Percentiles rank a stretch among this genome's conserved stretches.
Conservation (phyloP, 208 protist genomes). For the Acanthamoeba lugdunensis region DNA sequence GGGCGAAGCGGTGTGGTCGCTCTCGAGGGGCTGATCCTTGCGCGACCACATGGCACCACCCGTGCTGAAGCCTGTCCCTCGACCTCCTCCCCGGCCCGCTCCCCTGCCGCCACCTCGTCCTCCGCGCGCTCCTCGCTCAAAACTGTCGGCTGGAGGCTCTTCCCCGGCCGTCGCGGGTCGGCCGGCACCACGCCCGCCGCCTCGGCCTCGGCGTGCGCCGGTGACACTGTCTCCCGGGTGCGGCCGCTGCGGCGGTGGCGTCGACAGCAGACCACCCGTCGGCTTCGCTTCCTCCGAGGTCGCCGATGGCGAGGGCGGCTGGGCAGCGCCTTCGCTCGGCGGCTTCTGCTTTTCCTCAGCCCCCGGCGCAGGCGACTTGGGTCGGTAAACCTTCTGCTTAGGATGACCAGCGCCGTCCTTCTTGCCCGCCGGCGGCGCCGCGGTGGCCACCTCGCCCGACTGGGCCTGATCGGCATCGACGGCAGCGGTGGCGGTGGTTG, state of each 20-base stretch:
- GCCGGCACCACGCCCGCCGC: neutral
- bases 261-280: too few species aligned
- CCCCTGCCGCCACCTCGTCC: neutral
- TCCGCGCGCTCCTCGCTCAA: conserved; percentile 15
- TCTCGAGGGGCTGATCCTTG: neutral
- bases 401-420: neutral
- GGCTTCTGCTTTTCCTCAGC: neutral
- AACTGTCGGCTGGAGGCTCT: neutral
- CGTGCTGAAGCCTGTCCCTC: neutral
- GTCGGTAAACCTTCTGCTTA: conserved; percentile 29
- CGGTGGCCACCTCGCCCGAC: neutral
- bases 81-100: neutral
- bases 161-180: neutral
- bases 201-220: neutral
- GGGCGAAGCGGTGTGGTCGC: neutral
- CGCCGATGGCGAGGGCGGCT: too few species aligned
- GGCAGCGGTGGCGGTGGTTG: too few species aligned
- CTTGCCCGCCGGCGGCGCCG: neutral
- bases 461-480: neutral
- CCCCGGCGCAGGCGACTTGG: neutral
- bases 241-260: too few species aligned
- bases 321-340: neutral
- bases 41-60: neutral
- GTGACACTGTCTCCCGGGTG: too few species aligned
- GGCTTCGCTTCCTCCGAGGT: too few species aligned